Conservation (phyloP, 208 protist species). For the Trypanosoma caninum region DNA sequence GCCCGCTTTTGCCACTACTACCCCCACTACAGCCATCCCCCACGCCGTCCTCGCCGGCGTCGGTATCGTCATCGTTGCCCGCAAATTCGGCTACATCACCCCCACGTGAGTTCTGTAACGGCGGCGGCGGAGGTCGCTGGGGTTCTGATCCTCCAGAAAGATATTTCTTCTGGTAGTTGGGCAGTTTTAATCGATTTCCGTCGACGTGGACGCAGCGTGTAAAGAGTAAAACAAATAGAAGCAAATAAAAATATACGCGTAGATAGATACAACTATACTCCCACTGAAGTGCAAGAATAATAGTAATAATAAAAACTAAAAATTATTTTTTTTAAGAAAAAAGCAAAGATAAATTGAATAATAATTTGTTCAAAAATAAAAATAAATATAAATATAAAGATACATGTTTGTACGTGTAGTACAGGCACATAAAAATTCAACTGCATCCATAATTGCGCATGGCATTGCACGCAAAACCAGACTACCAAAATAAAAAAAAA, state of each 20-base stretch:
- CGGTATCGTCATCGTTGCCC: conserved; percentile 9
- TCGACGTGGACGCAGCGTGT: not conserved
- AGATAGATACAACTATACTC: not conserved
- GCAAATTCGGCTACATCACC: conserved; percentile 8
- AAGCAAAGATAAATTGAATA: not conserved
- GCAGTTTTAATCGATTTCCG: conserved; percentile 12
- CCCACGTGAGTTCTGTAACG: not conserved
- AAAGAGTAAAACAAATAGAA: not conserved
- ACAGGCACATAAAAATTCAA: too few species aligned
- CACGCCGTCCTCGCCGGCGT: conserved; percentile 5
- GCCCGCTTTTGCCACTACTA: conserved; percentile 5
- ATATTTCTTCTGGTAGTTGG: conserved; percentile 1
- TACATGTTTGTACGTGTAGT: too few species aligned
- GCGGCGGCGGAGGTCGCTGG: not conserved
- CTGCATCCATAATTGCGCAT: too few species aligned
- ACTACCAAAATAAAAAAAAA: too few species aligned
- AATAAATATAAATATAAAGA: not conserved
- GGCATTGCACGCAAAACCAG: too few species aligned
- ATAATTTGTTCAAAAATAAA: not conserved
- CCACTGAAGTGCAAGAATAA: too few species aligned
- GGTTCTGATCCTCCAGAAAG: conserved; percentile 20
- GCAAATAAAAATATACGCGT: not conserved
- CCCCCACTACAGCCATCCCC: conserved; percentile 22
- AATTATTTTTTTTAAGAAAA: not conserved
- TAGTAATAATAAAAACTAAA: not conserved